Percentiles rank a stretch among this genome's conserved stretches.
These are phyloP conservation scores for Mollisia scopiformis DNA, from an alignment of 2,329 filamentous ascomycete species.

Conservation along the genomic window DNA sequence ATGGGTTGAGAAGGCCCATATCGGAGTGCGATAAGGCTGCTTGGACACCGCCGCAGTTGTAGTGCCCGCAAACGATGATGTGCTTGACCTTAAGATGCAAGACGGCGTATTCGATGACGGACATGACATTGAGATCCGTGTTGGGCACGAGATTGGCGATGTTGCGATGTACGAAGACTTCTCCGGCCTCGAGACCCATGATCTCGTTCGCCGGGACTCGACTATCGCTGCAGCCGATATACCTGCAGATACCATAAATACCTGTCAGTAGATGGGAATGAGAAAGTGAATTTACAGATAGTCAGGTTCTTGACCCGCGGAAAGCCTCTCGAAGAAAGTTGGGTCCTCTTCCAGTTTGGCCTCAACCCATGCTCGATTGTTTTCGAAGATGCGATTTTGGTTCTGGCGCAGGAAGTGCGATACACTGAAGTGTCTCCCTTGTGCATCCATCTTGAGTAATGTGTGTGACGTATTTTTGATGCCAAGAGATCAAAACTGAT, in stretches of 20 bases:
- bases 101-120: constrained; percentile 87
- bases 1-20: constrained; percentile 71
- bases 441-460: background rate
- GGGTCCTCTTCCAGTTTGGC: constrained; percentile 61
- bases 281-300: constrained; percentile 51
- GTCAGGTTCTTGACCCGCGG: constrained; percentile 67
- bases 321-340: constrained; percentile 66
- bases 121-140: constrained; percentile 78
- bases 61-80: constrained; percentile 79
- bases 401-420: constrained; percentile 11
- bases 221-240: constrained; percentile 91
- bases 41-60: constrained; percentile 77
- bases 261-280: constrained; percentile 18
- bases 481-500: no score
- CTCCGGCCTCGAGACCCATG: constrained; percentile 80
- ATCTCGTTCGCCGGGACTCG: constrained; percentile 91
- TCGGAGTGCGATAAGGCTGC: constrained; percentile 74
- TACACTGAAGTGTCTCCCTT: background rate
- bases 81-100: constrained; percentile 79
- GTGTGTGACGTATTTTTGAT: background rate
- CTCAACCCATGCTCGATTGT: constrained; percentile 68
- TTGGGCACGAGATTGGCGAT: constrained; percentile 87
- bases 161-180: constrained; percentile 94
- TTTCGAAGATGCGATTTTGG: constrained; percentile 70
- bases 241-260: constrained; percentile 41